These are phyloP conservation scores for Arthrobotrys sinensis DNA, from an alignment of 2,329 filamentous ascomycete species.

Conservation along the genomic window DNA sequence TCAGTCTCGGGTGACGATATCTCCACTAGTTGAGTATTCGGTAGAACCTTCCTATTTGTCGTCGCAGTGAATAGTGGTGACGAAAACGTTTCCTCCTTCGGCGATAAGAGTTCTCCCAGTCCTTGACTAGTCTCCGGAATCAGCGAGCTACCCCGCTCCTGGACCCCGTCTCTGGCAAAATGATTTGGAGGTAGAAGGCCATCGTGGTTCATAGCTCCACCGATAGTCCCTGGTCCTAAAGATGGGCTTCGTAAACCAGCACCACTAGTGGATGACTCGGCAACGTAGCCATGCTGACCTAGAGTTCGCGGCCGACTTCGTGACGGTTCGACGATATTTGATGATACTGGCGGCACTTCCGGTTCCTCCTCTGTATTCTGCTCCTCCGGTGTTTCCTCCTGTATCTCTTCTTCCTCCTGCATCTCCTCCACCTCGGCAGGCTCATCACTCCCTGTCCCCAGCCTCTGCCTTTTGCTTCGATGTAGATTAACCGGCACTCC, in stretches of 20 bases:
- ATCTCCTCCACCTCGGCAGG: constrained; percentile 1
- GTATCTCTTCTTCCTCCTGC: constrained; percentile 31
- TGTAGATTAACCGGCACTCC: constrained; percentile 41
- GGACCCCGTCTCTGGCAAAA: constrained; percentile 7
- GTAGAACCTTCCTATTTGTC: not conserved
- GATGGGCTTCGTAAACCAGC: constrained; percentile 25
- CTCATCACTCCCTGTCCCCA: constrained; percentile 11
- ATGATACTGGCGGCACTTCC: constrained; percentile 19
- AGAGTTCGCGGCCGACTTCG: constrained; percentile 4
- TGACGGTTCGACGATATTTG: constrained; percentile 26
- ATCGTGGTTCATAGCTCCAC: constrained; percentile 59
- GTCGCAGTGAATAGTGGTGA: constrained; percentile 42
- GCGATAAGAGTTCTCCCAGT: constrained; percentile 40
- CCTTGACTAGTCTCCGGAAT: constrained; percentile 54
- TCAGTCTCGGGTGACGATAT: constrained; percentile 39
- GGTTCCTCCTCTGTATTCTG: constrained; percentile 52
- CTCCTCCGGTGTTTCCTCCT: constrained; percentile 36
- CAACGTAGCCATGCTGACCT: constrained; percentile 15
- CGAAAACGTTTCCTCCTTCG: constrained; percentile 51
- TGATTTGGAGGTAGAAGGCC: constrained; percentile 2
- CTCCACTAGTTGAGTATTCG: constrained; percentile 14
- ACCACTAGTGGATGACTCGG: constrained; percentile 11
- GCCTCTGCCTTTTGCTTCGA: constrained; percentile 41
- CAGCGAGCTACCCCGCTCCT: constrained; percentile 38
- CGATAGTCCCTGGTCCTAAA: not conserved